A percentile compares a stretch with the other conserved stretches of the same genome.
These are phyloP conservation scores for Neurospora intermedia DNA, from an alignment of 495 filamentous ascomycete species.

Conservation along the genomic window DNA sequence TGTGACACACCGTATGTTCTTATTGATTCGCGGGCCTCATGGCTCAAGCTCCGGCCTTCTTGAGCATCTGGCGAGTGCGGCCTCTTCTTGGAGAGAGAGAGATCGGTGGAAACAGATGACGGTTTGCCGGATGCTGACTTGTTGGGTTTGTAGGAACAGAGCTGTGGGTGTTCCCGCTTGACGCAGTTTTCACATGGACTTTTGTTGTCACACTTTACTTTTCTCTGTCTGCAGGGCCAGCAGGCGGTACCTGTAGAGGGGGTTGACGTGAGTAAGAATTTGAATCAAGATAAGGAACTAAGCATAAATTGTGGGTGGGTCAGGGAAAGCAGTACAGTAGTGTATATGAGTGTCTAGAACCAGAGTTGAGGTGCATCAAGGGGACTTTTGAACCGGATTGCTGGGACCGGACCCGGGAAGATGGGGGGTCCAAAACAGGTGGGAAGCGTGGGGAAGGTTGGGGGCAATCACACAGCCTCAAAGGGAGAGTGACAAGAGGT, in stretches of 20 bases:
- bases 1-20: conserved; percentile 21
- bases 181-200: conserved; percentile 63
- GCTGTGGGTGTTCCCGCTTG: conserved; percentile 59
- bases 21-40: conserved; percentile 32
- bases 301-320: background rate
- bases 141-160: conserved; percentile 65
- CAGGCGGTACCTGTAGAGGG: conserved; percentile 46
- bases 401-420: background rate
- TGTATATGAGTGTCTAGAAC: background rate
- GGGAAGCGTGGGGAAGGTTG: background rate
- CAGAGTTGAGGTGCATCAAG: background rate
- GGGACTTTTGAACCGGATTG: background rate
- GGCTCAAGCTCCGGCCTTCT: conserved; percentile 25
- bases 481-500: background rate
- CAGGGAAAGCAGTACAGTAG: background rate
- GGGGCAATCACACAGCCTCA: background rate
- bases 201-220: conserved; percentile 67
- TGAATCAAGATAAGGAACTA: background rate
- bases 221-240: conserved; percentile 63
- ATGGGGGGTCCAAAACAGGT: background rate
- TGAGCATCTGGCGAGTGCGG: conserved; percentile 35
- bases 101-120: conserved; percentile 18
- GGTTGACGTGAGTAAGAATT: conserved; percentile 6
- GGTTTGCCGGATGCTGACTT: conserved; percentile 43
- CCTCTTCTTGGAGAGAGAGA: conserved; percentile 29